Evolutionary conservation across 1,284 basidiomycete genomes (phyloP).

Genomic region (Taiwanofungus camphoratus): DNA sequence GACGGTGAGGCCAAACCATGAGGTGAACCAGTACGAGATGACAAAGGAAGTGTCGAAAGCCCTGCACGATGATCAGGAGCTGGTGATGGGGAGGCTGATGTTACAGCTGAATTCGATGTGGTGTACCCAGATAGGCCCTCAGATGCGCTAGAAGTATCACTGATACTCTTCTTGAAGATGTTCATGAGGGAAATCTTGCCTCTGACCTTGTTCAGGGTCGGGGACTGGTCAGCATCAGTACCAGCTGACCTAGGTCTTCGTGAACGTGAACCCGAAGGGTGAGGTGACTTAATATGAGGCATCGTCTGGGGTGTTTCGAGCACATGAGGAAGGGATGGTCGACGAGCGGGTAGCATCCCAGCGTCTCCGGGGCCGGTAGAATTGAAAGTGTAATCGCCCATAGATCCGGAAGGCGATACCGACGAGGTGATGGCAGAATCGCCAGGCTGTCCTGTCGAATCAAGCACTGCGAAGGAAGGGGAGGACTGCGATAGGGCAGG

Average conservation of each 20-base stretch:
- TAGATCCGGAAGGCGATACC: slow-evolving; percentile 33
- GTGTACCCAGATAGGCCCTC: slow-evolving; percentile 21
- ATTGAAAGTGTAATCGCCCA: slow-evolving; percentile 27
- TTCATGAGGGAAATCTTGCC: slow-evolving; percentile 39
- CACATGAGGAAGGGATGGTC: slow-evolving; percentile 34
- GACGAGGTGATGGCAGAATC: slow-evolving; percentile 21
- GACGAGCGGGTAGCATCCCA: slow-evolving; percentile 21
- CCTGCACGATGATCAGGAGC: slow-evolving; percentile 19
- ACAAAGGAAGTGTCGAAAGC: slow-evolving; percentile 5
- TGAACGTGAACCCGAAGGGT: slow-evolving; percentile 25
- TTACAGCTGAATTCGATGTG: slow-evolving; percentile 24
- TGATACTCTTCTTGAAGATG: slow-evolving; percentile 52
- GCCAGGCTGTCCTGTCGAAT: slow-evolving; percentile 21
- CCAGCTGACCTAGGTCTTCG: slow-evolving; percentile 55
- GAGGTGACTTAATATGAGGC: slow-evolving; percentile 36
- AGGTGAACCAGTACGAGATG: slow-evolving; percentile 19
- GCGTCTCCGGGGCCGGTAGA: slow-evolving; percentile 17
- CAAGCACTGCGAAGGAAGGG: slow-evolving; percentile 19
- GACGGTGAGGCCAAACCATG: slow-evolving; percentile 15
- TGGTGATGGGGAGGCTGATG: slow-evolving; percentile 23
- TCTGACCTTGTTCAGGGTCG: slow-evolving; percentile 17
- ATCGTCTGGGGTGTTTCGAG: slow-evolving; percentile 28
- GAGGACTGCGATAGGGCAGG: slow-evolving; percentile 30
- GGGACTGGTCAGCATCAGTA: slow-evolving; percentile 38
- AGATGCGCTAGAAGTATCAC: slow-evolving; percentile 21